phyloP scores from a whole-genome alignment of 805 yeast genomes.

The Torulaspora quercuum region DNA sequence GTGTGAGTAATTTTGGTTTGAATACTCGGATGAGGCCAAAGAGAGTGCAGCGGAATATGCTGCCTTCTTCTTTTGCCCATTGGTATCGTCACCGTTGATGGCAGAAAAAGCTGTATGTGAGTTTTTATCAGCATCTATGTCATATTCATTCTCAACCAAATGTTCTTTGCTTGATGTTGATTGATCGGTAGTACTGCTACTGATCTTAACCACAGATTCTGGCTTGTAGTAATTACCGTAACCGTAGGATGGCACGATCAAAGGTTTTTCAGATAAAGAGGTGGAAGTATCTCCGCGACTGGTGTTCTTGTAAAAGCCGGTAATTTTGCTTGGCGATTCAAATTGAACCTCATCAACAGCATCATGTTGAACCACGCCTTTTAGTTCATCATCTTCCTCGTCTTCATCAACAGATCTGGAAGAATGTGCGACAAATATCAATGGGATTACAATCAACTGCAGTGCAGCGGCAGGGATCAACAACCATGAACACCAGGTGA shows the following conservation, averaged over 20 bases:
- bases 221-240: constrained; percentile 9
- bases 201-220: constrained; percentile 13
- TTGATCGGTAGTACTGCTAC: constrained; percentile 15
- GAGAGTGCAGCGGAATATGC: constrained; percentile 18
- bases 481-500: constrained; percentile 71
- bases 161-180: constrained; percentile 13
- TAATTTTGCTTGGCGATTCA: constrained; percentile 8
- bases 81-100: constrained; percentile 18
- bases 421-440: constrained; percentile 43
- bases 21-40: constrained; percentile 24
- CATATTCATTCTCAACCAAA: constrained; percentile 4
- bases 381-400: constrained; percentile 25
- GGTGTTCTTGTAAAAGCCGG: constrained; percentile 7
- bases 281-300: constrained; percentile 8
- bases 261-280: constrained; percentile 12
- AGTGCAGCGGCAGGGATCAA: constrained; percentile 63
- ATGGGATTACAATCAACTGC: constrained; percentile 49
- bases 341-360: constrained; percentile 10
- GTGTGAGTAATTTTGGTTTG: constrained; percentile 19
- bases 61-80: constrained; percentile 1
- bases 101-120: constrained; percentile 25
- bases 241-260: constrained; percentile 12
- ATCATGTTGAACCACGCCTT: constrained; percentile 9
- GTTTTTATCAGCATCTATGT: constrained; percentile 8
- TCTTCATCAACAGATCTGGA: constrained; percentile 18